Conservation (phyloP, 2,329 filamentous ascomycete genomes). For the Calonectria ilicicola region DNA sequence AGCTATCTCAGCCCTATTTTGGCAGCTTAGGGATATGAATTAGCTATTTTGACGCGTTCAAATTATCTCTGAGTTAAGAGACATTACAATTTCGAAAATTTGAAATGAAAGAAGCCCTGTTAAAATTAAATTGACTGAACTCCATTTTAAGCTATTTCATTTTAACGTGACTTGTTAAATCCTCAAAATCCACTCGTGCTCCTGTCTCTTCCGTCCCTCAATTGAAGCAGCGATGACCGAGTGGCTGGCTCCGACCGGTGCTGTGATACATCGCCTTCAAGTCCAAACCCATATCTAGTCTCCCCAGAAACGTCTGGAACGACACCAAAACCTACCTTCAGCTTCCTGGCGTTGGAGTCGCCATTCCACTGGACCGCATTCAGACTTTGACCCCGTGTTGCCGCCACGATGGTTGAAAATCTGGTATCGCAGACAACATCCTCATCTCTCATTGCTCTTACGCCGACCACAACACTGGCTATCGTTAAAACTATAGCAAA, state of each 20-base stretch:
- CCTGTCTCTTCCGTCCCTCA: background rate
- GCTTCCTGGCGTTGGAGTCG: background rate
- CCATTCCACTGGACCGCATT: slow-evolving; percentile 1
- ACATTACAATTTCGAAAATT: no score
- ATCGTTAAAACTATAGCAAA: slow-evolving; percentile 24
- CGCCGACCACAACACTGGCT: slow-evolving; percentile 29
- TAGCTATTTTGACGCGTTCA: no score
- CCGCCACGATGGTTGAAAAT: slow-evolving; percentile 31
- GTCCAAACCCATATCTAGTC: background rate
- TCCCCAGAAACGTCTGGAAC: background rate
- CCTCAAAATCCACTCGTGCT: background rate
- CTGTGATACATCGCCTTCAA: slow-evolving; percentile 10
- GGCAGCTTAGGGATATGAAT: no score
- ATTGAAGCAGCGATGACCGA: background rate
- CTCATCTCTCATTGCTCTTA: slow-evolving; percentile 29
- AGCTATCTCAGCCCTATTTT: no score
- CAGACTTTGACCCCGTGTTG: slow-evolving; percentile 18
- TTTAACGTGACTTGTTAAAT: background rate
- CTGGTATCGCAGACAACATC: slow-evolving; percentile 30
- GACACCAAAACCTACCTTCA: slow-evolving; percentile 6
- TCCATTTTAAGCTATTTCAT: background rate
- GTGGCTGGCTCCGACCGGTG: background rate
- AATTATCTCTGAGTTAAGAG: no score
- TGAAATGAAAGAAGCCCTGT: no score
- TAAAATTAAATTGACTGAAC: background rate